Base-by-base conservation (phyloP, 2,329 filamentous ascomycete genomes). In the Talaromyces sp. region DNA sequence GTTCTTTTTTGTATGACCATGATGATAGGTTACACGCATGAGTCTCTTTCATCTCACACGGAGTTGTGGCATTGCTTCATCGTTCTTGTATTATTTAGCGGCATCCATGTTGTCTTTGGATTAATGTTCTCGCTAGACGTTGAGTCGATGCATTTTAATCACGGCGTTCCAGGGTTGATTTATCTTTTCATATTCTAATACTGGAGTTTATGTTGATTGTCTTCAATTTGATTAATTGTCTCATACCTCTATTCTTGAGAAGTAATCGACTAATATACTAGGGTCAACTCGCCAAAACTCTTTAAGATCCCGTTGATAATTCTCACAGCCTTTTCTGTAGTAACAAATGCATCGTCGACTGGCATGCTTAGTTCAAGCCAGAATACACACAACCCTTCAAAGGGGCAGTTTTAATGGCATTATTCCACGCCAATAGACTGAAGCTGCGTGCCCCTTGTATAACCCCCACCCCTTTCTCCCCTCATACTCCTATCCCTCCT, bases 41-140 rank as follows among this genome's bases (percentile, higher is more conserved):
- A 59, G 37, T 45, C 14, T 2, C 19, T 59, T 10, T 41, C n/a
- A 41, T 59, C 56, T 43, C 37, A 45, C 27, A n/a, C 27, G 56
- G 56, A 59, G 56, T 59, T 59, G 37, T 45, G 35, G 56, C 56
- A 59, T 59, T 59, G 39, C 56, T 45, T 56, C 10, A 22, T 56
- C 19, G 37, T 56, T 56, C 50, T 59, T 41, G 56, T 45, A 59
- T 43, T 24, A 41, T 59, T 59, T 59, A 59, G 56, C 56, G 37
- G 14, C 56, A 59, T 45, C 56, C 19, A 27, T 58, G 22, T 39
- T 10, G 56, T 19, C 16, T 27, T 13, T 59, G 56, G 39, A 27
- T 31, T 43, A 16, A 43, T 45, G 37, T 59, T 56, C 33, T 45
- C 22, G 56, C 13, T 14, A 27, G 39, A 45, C 43, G 37, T 43